Evolutionary conservation across 2,329 filamentous ascomycete species (phyloP).

Genomic region (Calonectria leucothoes): DNA sequence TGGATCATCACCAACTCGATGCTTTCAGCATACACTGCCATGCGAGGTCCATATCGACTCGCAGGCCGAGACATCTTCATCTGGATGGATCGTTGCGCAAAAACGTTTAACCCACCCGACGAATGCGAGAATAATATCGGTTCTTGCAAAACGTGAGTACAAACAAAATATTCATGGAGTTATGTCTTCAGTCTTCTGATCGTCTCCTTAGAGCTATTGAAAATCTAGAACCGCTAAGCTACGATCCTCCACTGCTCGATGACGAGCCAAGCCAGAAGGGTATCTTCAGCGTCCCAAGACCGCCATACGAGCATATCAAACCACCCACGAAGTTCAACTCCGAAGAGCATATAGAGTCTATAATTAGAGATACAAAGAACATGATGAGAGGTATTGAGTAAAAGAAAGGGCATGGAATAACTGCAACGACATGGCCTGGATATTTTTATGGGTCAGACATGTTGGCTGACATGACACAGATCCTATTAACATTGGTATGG

Average conservation of each 20-base stretch:
- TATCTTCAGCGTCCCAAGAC: conserved; percentile 18
- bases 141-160: conserved; percentile 21
- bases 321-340: neutral
- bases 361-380: neutral
- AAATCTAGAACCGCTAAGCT: conserved; percentile 11
- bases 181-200: neutral
- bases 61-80: conserved; percentile 42
- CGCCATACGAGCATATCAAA: conserved; percentile 21
- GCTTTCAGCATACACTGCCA: conserved; percentile 47
- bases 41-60: conserved; percentile 44
- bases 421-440: neutral
- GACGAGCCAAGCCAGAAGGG: neutral
- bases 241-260: conserved; percentile 15
- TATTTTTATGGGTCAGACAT: neutral
- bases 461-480: neutral
- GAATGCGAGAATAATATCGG: neutral
- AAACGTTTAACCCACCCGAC: conserved; percentile 6
- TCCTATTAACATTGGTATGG: too few relatives aligned
- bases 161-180: neutral
- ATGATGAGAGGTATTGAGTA: neutral
- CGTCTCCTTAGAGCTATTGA: conserved; percentile 2
- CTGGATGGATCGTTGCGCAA: conserved; percentile 35
- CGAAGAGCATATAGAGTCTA: conserved; percentile 8
- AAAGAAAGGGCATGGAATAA: neutral
- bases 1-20: conserved; percentile 40